Base-by-base conservation (phyloP, 2,329 filamentous ascomycete genomes). In the Truncatella angustata region DNA sequence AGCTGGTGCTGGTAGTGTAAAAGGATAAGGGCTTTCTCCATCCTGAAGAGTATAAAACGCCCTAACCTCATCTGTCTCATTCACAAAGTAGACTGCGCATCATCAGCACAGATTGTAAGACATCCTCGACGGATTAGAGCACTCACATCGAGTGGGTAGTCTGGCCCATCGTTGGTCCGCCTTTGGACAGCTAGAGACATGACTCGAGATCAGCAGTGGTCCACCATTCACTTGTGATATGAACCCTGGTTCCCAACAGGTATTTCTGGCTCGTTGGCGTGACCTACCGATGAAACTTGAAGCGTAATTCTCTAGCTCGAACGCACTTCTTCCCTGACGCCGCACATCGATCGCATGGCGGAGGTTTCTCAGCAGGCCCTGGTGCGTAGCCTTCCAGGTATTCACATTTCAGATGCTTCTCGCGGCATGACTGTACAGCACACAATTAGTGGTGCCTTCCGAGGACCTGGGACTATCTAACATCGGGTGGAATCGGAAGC, bases 381-480 rank as follows among this genome's bases (percentile, higher is more conserved):
- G 46, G 20, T n/a, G 18, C 32, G 23, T 20, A 24, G n/a, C 30
- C 32, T 20, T 24, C 46, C n/a, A 37, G 14, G 9, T 26, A 16
- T 16, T 49, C 46, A 37, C 46, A 49, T 18, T 34, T 18, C 21
- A 49, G 46, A 36, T 49, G 46, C 21, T 49, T 49, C 26, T 49
- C 18, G 32, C 46, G 46, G 34, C 46, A 49, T n/a, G 24, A 36
- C 46, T 49, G 16, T 6, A 6, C 14, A 18, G 14, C 21, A 21
- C 18, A 2, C 21, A 16, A 34, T 49, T 14, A 49, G 30, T 37
- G 10, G 18, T 18, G 28, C 11, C 5, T 34, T n/a, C n/a, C n/a
- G n/a, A n/a, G n/a, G n/a, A n/a, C n/a, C n/a, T n/a, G n/a, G n/a
- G n/a, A n/a, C n/a, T n/a, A n/a, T n/a, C n/a, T n/a, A n/a, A n/a